Base-by-base conservation (phyloP, 139 green algal species). In the Nannochloris sp. region DNA sequence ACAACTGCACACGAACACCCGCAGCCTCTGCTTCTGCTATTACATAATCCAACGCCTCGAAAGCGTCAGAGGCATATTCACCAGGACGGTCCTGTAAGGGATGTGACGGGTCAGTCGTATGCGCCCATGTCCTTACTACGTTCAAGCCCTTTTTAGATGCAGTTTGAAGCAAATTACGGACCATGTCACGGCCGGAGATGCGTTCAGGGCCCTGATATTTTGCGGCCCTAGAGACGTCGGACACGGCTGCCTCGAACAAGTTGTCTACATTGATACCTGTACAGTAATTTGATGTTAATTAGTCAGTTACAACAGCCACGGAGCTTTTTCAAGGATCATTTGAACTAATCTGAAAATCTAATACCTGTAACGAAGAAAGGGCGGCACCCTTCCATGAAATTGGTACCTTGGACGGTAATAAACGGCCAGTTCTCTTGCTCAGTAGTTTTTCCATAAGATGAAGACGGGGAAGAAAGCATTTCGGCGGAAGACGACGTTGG, bases 261-360 rank as follows among this genome's bases (percentile, higher is more conserved):
- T 81, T 74, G 38, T 84, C 64, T 14, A 74, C 60, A 35, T 89
- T 89, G 73, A 88, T 83, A 13, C 83, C 83, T n/a, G n/a, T n/a
- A n/a, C n/a, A n/a, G n/a, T n/a, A n/a, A n/a, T n/a, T n/a, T n/a
- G n/a, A n/a, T n/a, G n/a, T n/a, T n/a, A n/a, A n/a, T n/a, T n/a
- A n/a, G n/a, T n/a, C n/a, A n/a, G n/a, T n/a, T n/a, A n/a, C n/a
- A n/a, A n/a, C n/a, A n/a, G n/a, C n/a, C n/a, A n/a, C n/a, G n/a
- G n/a, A n/a, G n/a, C n/a, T n/a, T n/a, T n/a, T n/a, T n/a, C n/a
- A n/a, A n/a, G n/a, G n/a, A n/a, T n/a, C n/a, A n/a, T n/a, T n/a
- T n/a, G n/a, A n/a, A n/a, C n/a, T n/a, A n/a, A n/a, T n/a, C n/a
- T n/a, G n/a, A n/a, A n/a, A n/a, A n/a, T n/a, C n/a, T n/a, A n/a